phyloP scores from a whole-genome alignment of 108 stramenopile species.

The Chaetoceros tenuissimus region DNA sequence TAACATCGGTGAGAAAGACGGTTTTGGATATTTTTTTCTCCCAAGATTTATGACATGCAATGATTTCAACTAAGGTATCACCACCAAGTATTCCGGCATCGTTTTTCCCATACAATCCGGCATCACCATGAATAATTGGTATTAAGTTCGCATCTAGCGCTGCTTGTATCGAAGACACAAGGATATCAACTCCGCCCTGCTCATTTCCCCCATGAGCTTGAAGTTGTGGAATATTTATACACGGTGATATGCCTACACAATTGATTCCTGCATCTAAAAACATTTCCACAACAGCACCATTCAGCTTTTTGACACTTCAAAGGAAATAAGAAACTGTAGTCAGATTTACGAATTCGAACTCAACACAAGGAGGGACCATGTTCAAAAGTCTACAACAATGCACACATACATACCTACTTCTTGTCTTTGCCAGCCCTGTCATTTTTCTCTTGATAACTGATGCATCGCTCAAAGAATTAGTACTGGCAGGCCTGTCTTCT shows the following conservation, averaged over 20 bases:
- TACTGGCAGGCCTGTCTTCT: conserved; percentile 19
- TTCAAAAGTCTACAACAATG: too few species aligned
- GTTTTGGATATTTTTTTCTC: conserved; percentile 13
- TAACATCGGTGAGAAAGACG: conserved; percentile 75
- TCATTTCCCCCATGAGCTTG: conserved; percentile 34
- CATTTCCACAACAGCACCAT: conserved; percentile 31
- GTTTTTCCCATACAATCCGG: conserved; percentile 47
- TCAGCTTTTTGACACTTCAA: conserved; percentile 58
- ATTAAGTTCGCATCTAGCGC: conserved; percentile 56
- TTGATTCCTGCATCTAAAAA: conserved; percentile 45
- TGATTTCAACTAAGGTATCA: conserved; percentile 33
- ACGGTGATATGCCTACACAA: conserved; percentile 67
- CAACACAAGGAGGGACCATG: neutral
- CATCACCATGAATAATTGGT: conserved; percentile 80
- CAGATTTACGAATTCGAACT: conserved; percentile 4
- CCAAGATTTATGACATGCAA: conserved; percentile 1
- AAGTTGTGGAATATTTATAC: conserved; percentile 34
- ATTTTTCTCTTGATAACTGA: neutral
- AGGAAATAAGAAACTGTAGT: conserved; percentile 50
- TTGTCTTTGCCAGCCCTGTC: neutral
- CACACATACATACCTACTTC: neutral
- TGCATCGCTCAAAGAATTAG: neutral
- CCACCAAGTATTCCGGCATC: conserved; percentile 52
- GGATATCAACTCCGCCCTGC: neutral
- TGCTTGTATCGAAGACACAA: conserved; percentile 23